Conservation (phyloP, 345 rosid species). For the Aegle marmelos region DNA sequence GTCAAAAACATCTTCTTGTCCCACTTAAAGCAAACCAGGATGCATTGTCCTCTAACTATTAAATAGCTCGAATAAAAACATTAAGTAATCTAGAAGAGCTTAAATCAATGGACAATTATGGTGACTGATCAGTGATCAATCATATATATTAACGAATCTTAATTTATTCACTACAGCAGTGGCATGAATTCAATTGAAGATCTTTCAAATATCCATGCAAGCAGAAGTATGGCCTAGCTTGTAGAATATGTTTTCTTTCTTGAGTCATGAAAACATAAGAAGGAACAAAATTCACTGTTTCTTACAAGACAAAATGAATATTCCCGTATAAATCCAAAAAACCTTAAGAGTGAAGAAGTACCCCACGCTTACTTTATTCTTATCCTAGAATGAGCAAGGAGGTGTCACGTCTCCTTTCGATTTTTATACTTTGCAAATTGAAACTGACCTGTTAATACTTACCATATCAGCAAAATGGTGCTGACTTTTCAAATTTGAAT, state of each 20-base stretch:
- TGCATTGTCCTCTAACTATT: conserved; percentile 18
- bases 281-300: conserved; percentile 18
- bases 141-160: background rate
- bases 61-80: background rate
- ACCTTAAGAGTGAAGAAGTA: background rate
- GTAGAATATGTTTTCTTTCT: background rate
- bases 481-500: conserved; percentile 45
- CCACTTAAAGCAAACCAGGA: conserved; percentile 19
- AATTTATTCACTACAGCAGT: background rate
- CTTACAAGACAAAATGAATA: conserved; percentile 37
- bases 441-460: conserved; percentile 8
- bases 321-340: conserved; percentile 18
- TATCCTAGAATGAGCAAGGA: conserved; percentile 15
- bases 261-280: conserved; percentile 21
- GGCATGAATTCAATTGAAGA: background rate
- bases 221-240: background rate
- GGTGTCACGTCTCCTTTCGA: conserved; percentile 24
- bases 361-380: conserved; percentile 17
- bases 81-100: background rate
- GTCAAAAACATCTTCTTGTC: conserved; percentile 19
- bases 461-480: conserved; percentile 22
- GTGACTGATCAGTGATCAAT: background rate
- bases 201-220: background rate
- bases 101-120: background rate
- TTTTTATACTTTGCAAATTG: conserved; percentile 15